Evolutionary conservation across 768 basidiomycete species (phyloP).

Genomic region (Rhodosporidiobolus sp.): DNA sequence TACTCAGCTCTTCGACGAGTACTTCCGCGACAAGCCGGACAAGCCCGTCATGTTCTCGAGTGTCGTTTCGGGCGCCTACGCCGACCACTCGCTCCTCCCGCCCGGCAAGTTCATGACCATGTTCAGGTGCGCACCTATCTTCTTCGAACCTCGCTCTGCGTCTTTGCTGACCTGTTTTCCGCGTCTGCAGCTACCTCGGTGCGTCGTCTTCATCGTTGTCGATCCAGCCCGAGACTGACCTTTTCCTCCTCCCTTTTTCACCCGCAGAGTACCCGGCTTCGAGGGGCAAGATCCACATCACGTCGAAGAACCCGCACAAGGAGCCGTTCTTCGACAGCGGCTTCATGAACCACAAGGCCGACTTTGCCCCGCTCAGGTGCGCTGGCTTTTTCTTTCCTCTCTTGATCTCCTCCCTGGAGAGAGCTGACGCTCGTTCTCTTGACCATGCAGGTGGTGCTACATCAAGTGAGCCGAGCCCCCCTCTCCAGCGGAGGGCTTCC

Average conservation of each 20-base stretch:
- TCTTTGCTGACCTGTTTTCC: conserved; percentile 48
- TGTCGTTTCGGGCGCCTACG: conserved; percentile 67
- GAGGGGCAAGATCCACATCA: conserved; percentile 60
- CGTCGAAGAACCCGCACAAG: conserved; percentile 26
- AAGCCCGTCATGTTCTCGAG: conserved; percentile 56
- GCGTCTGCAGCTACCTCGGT: conserved; percentile 59
- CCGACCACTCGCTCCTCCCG: conserved; percentile 66
- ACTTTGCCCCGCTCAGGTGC: conserved; percentile 63
- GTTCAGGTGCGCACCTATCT: conserved; percentile 49
- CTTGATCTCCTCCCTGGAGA: too few relatives aligned
- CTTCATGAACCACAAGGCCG: conserved; percentile 74
- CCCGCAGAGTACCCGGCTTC: conserved; percentile 62
- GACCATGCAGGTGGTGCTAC: conserved; percentile 62
- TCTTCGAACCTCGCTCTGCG: background rate
- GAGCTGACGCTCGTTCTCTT: too few relatives aligned
- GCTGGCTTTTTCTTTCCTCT: too few relatives aligned
- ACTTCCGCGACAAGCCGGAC: conserved; percentile 77
- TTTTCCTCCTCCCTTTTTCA: too few relatives aligned
- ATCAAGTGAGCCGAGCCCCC: conserved; percentile 56
- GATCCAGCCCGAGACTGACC: too few relatives aligned
- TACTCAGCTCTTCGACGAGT: conserved; percentile 64
- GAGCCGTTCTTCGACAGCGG: conserved; percentile 67
- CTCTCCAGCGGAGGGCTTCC: too few relatives aligned
- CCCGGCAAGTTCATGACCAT: conserved; percentile 57
- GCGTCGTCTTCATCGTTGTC: too few relatives aligned